Conservation (phyloP, 441 rosid species). For the Jatropha multifida region DNA sequence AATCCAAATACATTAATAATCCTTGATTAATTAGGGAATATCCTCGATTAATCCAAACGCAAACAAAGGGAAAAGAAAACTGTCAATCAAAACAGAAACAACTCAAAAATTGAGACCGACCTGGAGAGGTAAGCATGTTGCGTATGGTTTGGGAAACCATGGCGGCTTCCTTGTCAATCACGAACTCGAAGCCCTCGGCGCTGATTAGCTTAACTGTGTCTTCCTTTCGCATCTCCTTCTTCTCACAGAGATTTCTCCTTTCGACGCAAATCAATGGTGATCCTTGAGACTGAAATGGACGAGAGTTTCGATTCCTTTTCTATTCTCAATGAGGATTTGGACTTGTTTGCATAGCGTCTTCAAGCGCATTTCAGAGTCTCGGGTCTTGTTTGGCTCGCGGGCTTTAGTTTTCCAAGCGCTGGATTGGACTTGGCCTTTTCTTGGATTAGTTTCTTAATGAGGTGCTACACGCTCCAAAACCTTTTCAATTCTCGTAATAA, state of each 20-base stretch:
- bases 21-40: background rate
- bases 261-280: background rate
- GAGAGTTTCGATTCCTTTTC: background rate
- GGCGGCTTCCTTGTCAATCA: constrained; percentile 85
- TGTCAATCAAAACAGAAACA: background rate
- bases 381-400: constrained; percentile 1
- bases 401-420: background rate
- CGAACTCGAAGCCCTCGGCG: constrained; percentile 91
- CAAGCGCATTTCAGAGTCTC: background rate
- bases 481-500: too few species aligned
- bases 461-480: too few species aligned
- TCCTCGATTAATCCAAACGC: background rate
- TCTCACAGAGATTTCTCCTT: background rate
- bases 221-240: constrained; percentile 49
- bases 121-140: constrained; percentile 97
- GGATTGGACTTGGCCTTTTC: background rate
- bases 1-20: background rate
- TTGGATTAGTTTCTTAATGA: background rate
- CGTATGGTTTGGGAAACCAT: constrained; percentile 97
- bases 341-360: background rate
- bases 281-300: background rate
- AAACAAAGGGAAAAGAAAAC: background rate
- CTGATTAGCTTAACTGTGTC: constrained; percentile 89
- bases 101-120: constrained; percentile 16
- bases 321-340: background rate